Percentiles rank a stretch among this genome's conserved stretches.
These are phyloP conservation scores for Articulospora tetracladia DNA, from an alignment of 495 filamentous ascomycete species.

Conservation along the genomic window DNA sequence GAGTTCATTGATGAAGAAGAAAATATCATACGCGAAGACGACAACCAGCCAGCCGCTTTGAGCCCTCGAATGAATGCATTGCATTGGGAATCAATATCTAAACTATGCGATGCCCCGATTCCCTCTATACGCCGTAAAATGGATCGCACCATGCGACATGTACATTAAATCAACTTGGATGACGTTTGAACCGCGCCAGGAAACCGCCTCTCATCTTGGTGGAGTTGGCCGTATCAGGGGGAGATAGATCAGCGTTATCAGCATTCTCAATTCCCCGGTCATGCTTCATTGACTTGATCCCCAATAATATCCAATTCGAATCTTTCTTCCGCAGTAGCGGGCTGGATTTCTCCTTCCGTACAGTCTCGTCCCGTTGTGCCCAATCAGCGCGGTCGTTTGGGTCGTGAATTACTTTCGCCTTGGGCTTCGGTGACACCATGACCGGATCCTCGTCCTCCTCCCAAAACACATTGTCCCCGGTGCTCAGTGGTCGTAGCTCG, in stretches of 20 bases:
- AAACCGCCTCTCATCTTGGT: conserved; percentile 10
- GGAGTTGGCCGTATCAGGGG: conserved; percentile 7
- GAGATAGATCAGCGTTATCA: conserved; percentile 7
- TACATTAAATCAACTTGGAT: conserved; percentile 18
- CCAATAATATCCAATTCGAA: conserved; percentile 17
- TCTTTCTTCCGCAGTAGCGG: conserved; percentile 17
- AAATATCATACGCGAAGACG: no score
- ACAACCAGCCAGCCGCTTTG: no score
- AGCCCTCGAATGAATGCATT: background rate
- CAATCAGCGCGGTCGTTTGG: conserved; percentile 22
- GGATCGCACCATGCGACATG: background rate
- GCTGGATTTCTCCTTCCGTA: conserved; percentile 11
- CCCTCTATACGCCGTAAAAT: conserved; percentile 1
- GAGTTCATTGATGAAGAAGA: no score
- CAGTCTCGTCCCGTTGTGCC: conserved; percentile 20
- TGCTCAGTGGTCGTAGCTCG: conserved; percentile 16
- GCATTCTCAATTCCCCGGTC: conserved; percentile 9
- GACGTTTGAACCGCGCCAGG: conserved; percentile 20
- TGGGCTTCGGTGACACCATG: background rate
- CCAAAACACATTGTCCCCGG: conserved; percentile 15
- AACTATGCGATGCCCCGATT: conserved; percentile 1
- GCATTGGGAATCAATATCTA: conserved; percentile 3
- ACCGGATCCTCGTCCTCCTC: conserved; percentile 10
- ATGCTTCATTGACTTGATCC: conserved; percentile 2
- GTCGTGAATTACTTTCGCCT: conserved; percentile 2